Evolutionary conservation across 2,329 filamentous ascomycete species (phyloP), one percentile per base, ranked within the genome.

Genomic region (Pseudocercospora musae): DNA sequence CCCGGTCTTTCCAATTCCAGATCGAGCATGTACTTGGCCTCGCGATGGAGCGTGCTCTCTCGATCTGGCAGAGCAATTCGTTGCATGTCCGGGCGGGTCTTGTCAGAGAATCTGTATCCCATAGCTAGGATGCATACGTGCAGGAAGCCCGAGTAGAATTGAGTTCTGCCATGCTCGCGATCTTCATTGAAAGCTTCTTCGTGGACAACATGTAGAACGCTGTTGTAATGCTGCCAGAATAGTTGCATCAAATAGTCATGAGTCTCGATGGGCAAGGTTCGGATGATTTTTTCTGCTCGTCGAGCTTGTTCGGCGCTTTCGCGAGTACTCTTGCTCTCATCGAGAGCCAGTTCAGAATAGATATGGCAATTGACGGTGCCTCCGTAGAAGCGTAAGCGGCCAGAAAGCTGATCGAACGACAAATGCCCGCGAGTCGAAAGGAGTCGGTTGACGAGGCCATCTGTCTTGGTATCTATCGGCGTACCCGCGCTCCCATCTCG

Each of bases 161-260:
- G 66, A 31, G 62, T 66, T 29, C 62, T 58, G 13, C 65, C 68
- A 44, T 65, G 49, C 6, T 67, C 62, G 4, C 67, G 62, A 46
- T 71, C 69, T 50, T 70, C 68, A 21, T 63, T 65, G 62, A 71
- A 71, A 1, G 68, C 68, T 9, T 67, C 65, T 42, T 70, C 64
- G 40, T 71, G 68, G 1, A 71, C 69, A 2, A 71, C 69, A 20
- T 71, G 69, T 11, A 71, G 23, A 0, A 71, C 69, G 11, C 56
- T 58, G 52, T 71, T 71, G 61, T 71, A 71, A 49, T 71, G 69
- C 42, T 66, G 64, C 66, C 66, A 71, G 59, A 71, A 71, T 15
- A 70, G 58, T 10, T 66, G 27, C 69, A 71, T 69, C 4, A 71
- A 59, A 48, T 71, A 70, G 37, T 71, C 68, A 50, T 70, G 69